These are phyloP conservation scores for Trifolium dubium DNA, from an alignment of 306 rosid genomes.

Conservation along the genomic window DNA sequence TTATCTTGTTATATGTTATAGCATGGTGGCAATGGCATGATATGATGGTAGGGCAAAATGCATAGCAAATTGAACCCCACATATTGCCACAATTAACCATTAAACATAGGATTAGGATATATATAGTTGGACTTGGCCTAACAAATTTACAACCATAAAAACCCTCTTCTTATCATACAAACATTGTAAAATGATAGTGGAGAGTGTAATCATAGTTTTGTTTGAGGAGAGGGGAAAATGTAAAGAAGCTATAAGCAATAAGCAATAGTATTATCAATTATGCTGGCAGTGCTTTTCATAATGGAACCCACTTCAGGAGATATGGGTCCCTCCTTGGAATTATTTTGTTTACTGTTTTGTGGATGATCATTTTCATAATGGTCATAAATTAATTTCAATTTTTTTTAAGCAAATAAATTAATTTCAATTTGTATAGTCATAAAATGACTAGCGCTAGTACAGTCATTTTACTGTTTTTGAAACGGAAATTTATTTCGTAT, in stretches of 20 bases:
- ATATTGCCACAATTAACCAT: conserved; percentile 25
- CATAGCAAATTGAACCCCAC: conserved; percentile 52
- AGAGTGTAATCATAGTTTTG: conserved; percentile 35
- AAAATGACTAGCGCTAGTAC: no score
- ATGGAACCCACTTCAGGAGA: conserved; percentile 29
- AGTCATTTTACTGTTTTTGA: no score
- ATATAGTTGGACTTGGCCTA: conserved; percentile 52
- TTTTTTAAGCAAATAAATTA: no score
- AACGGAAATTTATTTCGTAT: no score
- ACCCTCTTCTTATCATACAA: conserved; percentile 2
- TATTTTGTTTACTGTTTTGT: conserved; percentile 27
- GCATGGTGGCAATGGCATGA: conserved; percentile 27
- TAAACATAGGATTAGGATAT: conserved; percentile 37
- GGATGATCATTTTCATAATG: background rate
- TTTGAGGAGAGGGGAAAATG: background rate
- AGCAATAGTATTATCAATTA: conserved; percentile 11
- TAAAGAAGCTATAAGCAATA: conserved; percentile 28
- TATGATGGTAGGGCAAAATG: conserved; percentile 45
- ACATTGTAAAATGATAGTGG: conserved; percentile 22
- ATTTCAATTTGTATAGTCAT: no score
- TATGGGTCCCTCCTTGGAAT: conserved; percentile 32
- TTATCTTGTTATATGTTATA: conserved; percentile 37
- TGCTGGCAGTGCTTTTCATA: background rate
- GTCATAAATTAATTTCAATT: no score
- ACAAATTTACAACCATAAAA: conserved; percentile 36